phyloP scores from a whole-genome alignment of 345 rosid species.

The Melaleuca alternifolia region DNA sequence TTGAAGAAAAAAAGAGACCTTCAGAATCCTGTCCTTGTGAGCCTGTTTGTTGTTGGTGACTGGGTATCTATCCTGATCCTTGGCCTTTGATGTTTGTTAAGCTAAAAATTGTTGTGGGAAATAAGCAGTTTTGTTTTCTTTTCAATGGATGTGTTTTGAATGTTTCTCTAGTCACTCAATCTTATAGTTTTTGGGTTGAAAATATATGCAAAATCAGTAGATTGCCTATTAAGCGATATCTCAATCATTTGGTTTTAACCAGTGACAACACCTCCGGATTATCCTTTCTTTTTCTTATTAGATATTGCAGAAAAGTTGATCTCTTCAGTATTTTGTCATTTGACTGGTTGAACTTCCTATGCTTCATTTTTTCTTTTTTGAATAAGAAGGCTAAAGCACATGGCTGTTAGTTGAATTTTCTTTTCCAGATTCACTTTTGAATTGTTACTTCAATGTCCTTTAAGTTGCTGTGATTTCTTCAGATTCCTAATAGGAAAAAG shows the following conservation, averaged over 20 bases:
- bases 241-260: background rate
- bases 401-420: too few species aligned
- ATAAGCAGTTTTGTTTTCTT: background rate
- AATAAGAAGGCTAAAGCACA: too few species aligned
- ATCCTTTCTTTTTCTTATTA: too few species aligned
- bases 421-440: too few species aligned
- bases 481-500: background rate
- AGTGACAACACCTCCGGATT: background rate
- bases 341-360: too few species aligned
- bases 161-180: background rate
- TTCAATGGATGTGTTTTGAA: background rate
- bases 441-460: background rate
- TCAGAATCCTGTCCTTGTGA: constrained; percentile 75
- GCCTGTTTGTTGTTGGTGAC: constrained; percentile 88
- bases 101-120: background rate
- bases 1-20: constrained; percentile 67
- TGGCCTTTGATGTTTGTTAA: background rate
- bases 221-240: background rate
- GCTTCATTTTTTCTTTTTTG: too few species aligned
- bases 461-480: background rate
- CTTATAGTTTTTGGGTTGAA: background rate
- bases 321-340: too few species aligned
- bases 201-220: background rate
- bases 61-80: constrained; percentile 46
- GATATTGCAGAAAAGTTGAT: too few species aligned